Percentiles rank a stretch among this genome's conserved stretches.
Evolutionary conservation across 768 basidiomycete genomes (phyloP).

Genomic region (Mycena alexandri): DNA sequence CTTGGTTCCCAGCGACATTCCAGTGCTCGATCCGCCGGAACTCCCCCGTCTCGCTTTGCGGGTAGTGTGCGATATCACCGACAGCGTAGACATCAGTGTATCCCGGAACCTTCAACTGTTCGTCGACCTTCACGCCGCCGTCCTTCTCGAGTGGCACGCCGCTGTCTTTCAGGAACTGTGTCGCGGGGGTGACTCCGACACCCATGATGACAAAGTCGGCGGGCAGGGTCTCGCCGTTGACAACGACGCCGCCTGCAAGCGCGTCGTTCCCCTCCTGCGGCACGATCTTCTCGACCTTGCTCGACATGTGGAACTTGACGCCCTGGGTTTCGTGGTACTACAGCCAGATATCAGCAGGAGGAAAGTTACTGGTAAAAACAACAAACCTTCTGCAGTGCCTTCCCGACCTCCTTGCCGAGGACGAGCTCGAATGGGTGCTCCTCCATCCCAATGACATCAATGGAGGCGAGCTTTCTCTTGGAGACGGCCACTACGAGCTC

Average conservation of each 20-base stretch:
- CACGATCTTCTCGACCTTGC: conserved; percentile 75
- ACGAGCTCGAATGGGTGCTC: conserved; percentile 84
- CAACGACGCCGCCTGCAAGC: conserved; percentile 73
- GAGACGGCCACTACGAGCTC: conserved; percentile 85
- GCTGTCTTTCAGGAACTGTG: conserved; percentile 80
- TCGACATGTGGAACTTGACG: conserved; percentile 86
- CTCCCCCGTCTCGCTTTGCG: conserved; percentile 66
- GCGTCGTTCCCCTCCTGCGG: conserved; percentile 64
- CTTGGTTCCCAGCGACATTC: conserved; percentile 92
- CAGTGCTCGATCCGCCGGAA: conserved; percentile 86
- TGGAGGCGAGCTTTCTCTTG: conserved; percentile 81
- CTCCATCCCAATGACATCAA: conserved; percentile 89
- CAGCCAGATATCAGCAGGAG: not conserved
- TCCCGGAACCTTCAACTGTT: conserved; percentile 71
- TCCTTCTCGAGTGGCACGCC: conserved; percentile 79
- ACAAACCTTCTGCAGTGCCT: conserved; percentile 75
- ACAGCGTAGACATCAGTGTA: conserved; percentile 75
- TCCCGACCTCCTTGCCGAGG: conserved; percentile 84
- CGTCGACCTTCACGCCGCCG: conserved; percentile 83
- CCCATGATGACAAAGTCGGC: conserved; percentile 89
- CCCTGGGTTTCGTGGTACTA: conserved; percentile 87
- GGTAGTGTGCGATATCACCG: conserved; percentile 88
- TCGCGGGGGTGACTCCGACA: conserved; percentile 88
- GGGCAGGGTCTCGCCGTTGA: conserved; percentile 72
- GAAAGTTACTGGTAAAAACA: not conserved